Evolutionary conservation across 441 rosid species (phyloP).

Genomic region (Populus hybrid): DNA sequence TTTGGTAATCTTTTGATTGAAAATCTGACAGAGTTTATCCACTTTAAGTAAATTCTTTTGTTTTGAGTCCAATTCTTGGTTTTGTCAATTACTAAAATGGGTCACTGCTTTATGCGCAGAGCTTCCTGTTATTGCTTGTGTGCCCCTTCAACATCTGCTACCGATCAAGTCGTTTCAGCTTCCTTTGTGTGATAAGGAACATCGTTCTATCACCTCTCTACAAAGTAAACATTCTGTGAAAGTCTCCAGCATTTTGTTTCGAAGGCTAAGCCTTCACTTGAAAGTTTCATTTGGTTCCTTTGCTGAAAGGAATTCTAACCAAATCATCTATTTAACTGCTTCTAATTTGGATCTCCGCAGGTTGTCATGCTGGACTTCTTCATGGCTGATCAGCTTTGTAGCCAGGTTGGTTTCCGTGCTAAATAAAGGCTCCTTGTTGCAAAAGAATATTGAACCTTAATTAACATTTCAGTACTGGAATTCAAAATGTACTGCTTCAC

Average conservation of each 20-base stretch:
- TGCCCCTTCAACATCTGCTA: slow-evolving; percentile 82
- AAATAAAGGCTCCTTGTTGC: not conserved
- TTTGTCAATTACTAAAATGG: not conserved
- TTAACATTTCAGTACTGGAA: not conserved
- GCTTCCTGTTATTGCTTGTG: slow-evolving; percentile 51
- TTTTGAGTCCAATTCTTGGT: not conserved
- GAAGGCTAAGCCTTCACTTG: not conserved
- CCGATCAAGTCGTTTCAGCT: slow-evolving; percentile 65
- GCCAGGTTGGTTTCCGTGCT: slow-evolving; percentile 56
- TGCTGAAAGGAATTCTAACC: not conserved
- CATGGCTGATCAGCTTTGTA: slow-evolving; percentile 98
- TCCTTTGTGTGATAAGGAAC: slow-evolving; percentile 72
- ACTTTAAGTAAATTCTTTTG: not conserved
- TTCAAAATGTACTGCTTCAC: not conserved
- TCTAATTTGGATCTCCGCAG: slow-evolving; percentile 25
- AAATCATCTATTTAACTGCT: slow-evolving; percentile 3
- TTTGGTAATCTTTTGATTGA: slow-evolving; percentile 43
- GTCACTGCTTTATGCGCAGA: slow-evolving; percentile 35
- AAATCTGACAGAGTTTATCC: not conserved
- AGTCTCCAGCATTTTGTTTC: not conserved
- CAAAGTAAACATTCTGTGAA: slow-evolving; percentile 42
- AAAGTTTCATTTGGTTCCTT: too few relatives aligned
- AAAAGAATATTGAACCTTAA: not conserved
- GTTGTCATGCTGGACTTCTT: slow-evolving; percentile 97
- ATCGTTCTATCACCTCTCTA: slow-evolving; percentile 83